Base-by-base conservation (phyloP, 805 yeast genomes). In the Candida endomychidarum region DNA sequence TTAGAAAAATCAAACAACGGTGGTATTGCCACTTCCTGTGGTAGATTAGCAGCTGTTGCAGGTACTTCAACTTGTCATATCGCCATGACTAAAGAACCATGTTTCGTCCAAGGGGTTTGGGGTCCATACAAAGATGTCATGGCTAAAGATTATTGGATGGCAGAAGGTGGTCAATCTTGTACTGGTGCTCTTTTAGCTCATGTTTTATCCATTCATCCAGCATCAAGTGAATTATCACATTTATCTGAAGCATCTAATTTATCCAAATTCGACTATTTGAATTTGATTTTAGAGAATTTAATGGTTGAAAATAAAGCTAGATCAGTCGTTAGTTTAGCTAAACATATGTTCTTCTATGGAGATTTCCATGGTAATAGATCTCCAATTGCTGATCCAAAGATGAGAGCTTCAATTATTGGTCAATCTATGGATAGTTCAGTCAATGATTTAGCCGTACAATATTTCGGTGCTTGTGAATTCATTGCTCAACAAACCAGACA, bases 111-210 rank as follows among this genome's bases (percentile, higher is more conserved):
- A 31, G 99, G 99, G 45, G 96, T 93, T 23, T 93, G 99, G 99
- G 99, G 99, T 10, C 99, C 99, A 2, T 93, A 93, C 65, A 76
- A 89, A 54, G 96, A 90, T 61, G 96, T 87, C 4, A 75, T 91
- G 70, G 85, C 95, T n/a, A 83, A 85, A 20, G 88, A 81, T 5
- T 83, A 72, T 55, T 93, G 98, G 98, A 73, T 90, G 48, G 96
- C 98, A 10, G 99, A 93, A 65, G 99, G 99, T 57, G 99, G 99
- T n/a, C 99, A 93, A 63, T 83, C 95, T 11, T 86, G 96, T 58
- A 93, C 99, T 2, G 99, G 99, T 51, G 96, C 95, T 21, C 74
- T 93, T 27, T 73, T 93, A 48, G 91, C 93, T 2, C 95, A 87
- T 61, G 91, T 91, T 11, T 63, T 93, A 46, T 74, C 86, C 9